Percentiles rank a stretch among this genome's conserved stretches.
These are phyloP conservation scores for Yamadazyma sp. DNA, from an alignment of 1,139 yeast species.

Conservation along the genomic window DNA sequence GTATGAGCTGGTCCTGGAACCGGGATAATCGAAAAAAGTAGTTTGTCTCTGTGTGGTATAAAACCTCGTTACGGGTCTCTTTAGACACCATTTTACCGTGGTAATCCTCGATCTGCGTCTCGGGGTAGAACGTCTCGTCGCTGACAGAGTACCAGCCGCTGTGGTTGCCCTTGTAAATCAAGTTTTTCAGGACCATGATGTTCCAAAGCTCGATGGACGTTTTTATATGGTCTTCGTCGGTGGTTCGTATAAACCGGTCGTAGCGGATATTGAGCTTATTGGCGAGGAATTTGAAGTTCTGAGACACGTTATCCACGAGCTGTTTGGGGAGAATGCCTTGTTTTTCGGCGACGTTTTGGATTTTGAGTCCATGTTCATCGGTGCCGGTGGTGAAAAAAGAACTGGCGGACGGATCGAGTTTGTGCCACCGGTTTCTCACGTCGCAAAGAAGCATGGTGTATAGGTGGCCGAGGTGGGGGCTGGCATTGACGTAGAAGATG, in stretches of 20 bases:
- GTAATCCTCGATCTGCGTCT: constrained; percentile 60
- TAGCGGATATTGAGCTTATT: constrained; percentile 52
- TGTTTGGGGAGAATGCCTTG: constrained; percentile 53
- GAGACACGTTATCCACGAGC: constrained; percentile 72
- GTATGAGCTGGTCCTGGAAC: constrained; percentile 56
- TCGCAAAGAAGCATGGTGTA: constrained; percentile 87
- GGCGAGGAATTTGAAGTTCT: constrained; percentile 66
- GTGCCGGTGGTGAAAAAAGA: constrained; percentile 84
- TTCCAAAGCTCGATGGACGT: constrained; percentile 75
- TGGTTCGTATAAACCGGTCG: constrained; percentile 86
- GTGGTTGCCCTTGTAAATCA: constrained; percentile 79
- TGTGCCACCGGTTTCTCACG: constrained; percentile 72
- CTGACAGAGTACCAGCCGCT: constrained; percentile 94
- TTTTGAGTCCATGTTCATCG: constrained; percentile 95
- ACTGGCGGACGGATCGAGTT: constrained; percentile 30
- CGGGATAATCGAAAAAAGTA: constrained; percentile 77
- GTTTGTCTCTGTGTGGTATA: constrained; percentile 75
- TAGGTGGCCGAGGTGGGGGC: constrained; percentile 91
- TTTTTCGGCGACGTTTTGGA: constrained; percentile 66
- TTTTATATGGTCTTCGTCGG: constrained; percentile 72
- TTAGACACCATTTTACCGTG: constrained; percentile 53
- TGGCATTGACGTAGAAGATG: constrained; percentile 93
- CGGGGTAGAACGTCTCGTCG: constrained; percentile 94
- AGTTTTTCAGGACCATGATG: constrained; percentile 55
- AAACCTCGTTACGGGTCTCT: constrained; percentile 77